A percentile compares a stretch with the other conserved stretches of the same genome.
Conservation (phyloP, 768 basidiomycete species). For the Russula emetica region DNA sequence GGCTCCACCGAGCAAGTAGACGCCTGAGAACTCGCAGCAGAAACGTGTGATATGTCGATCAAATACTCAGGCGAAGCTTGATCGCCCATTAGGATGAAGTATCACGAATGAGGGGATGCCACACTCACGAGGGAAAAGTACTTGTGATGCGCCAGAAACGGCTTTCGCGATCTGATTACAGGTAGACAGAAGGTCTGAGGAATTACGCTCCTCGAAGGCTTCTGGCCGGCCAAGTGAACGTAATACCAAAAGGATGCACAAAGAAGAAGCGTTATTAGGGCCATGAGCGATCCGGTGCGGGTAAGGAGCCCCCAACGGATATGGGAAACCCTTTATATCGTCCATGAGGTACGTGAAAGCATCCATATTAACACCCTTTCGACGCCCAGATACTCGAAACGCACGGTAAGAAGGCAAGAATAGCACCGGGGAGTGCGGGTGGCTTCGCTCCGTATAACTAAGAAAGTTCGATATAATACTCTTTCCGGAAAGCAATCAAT, state of each 20-base stretch:
- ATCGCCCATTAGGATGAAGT: background rate
- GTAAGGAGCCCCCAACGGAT: background rate
- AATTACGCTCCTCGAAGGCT: too few relatives aligned
- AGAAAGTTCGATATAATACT: too few relatives aligned
- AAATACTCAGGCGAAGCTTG: slow-evolving; percentile 15
- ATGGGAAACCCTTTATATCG: background rate
- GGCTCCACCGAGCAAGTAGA: slow-evolving; percentile 28
- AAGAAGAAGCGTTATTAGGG: background rate
- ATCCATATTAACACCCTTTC: too few relatives aligned
- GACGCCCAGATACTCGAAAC: too few relatives aligned
- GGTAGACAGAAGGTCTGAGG: background rate
- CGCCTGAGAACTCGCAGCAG: background rate
- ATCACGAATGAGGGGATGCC: background rate
- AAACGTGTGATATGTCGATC: slow-evolving; percentile 4
- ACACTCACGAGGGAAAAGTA: background rate
- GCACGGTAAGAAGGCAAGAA: too few relatives aligned
- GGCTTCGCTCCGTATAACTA: too few relatives aligned
- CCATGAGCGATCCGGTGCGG: background rate
- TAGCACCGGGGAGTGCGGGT: too few relatives aligned
- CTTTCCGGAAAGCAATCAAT: too few relatives aligned
- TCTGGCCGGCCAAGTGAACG: background rate
- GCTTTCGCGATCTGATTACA: background rate
- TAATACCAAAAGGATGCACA: background rate
- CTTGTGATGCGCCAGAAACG: background rate
- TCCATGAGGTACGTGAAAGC: background rate